Evolutionary conservation across 2,329 filamentous ascomycete genomes (phyloP).

Genomic region (Fusarium continuum): DNA sequence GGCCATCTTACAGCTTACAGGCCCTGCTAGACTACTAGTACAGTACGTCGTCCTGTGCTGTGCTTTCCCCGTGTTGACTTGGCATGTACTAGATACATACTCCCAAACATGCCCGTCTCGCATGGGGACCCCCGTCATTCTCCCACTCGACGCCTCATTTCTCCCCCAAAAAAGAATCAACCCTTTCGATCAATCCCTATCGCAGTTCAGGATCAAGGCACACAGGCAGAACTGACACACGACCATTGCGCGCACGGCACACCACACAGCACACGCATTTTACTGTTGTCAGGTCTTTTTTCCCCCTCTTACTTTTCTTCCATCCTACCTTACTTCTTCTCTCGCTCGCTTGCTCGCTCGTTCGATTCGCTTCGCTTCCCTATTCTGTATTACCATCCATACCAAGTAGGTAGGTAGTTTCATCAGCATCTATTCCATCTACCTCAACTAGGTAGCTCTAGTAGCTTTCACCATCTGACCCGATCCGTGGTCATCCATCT

Average conservation of each 20-base stretch:
- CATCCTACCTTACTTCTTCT: constrained; percentile 4
- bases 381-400: constrained; percentile 23
- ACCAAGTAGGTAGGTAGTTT: constrained; percentile 19
- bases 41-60: no score
- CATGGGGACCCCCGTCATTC: constrained; percentile 3
- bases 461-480: constrained; percentile 16
- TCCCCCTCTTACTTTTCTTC: constrained; percentile 1
- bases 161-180: constrained; percentile 30
- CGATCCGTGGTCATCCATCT: constrained; percentile 17
- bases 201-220: constrained; percentile 33
- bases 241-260: constrained; percentile 16
- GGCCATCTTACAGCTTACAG: constrained; percentile 9
- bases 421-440: constrained; percentile 11
- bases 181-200: constrained; percentile 31
- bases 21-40: neutral
- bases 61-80: constrained; percentile 7
- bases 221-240: constrained; percentile 35
- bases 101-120: neutral
- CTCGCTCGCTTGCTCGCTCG: constrained; percentile 26
- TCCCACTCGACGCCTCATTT: constrained; percentile 18
- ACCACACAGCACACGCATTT: constrained; percentile 28
- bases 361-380: constrained; percentile 24
- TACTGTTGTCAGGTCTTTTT: constrained; percentile 24
- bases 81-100: constrained; percentile 21
- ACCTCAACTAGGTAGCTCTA: constrained; percentile 12